Evolutionary conservation across 495 filamentous ascomycete species (phyloP), one percentile per base, ranked within the genome.

Genomic region (Penicillium antarcticum): DNA sequence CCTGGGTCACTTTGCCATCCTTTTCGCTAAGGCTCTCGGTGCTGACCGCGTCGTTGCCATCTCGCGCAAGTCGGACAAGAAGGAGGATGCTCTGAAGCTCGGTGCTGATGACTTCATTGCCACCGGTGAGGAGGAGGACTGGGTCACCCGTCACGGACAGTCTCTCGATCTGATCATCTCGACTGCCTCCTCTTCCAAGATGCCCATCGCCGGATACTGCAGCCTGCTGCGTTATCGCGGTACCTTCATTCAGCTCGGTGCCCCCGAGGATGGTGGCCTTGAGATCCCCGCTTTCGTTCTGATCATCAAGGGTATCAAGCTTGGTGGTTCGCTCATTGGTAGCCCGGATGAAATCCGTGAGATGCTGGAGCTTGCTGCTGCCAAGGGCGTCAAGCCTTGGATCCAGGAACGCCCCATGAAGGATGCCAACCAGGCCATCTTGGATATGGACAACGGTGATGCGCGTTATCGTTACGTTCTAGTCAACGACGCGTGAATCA

Each of bases 41-140:
- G 83, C 85, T 1, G 87, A 92, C 41, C 80, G 80, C 60, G 84
- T 95, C 5, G 83, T 92, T n/a, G 90, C 82, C 13, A 91, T 96
- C 56, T 91, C 85, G 19, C 83, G 91, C 34, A 82, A 79, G 45
- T 67, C 65, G 0, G 62, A 62, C 45, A 95, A 96, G 77, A 79
- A 76, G 50, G 83, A 75, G 0, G 90, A 96, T 67, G 87, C 83
- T 4, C 26, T 83, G 51, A 81, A 85, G 67, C 66, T 79, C 38
- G 75, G 76, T 3, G 76, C 76, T 0, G 82, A 87, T 58, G 69
- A 79, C 3, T 95, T 84, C 67, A 89, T 97, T 58, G 88, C 91
- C 10, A 96, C 91, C 0, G 80, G 78, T 34, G 91, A 96, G 17
- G 86, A 95, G 24, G 60, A 75, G 7, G 76, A 84, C 48, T 96